phyloP scores from a whole-genome alignment of 2,329 filamentous ascomycete species.

The Fusarium tuaranense region DNA sequence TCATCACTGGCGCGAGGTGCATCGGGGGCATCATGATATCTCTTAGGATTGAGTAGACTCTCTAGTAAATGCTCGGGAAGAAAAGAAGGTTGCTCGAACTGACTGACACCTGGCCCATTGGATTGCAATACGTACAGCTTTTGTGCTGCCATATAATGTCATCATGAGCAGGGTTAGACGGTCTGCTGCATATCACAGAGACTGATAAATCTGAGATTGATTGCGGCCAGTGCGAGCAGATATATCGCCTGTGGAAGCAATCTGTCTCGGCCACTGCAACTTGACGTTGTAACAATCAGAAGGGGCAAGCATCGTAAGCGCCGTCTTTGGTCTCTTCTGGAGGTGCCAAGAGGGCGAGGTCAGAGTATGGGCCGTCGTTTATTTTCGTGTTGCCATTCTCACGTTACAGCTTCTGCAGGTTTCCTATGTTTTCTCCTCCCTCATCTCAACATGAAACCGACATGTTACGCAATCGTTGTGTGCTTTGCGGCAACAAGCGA shows the following conservation, averaged over 20 bases:
- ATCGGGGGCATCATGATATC: neutral
- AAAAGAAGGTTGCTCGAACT: neutral
- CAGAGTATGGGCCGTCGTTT: neutral
- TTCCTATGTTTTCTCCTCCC: conserved; percentile 13
- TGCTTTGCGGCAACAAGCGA: neutral
- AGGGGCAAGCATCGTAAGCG: neutral
- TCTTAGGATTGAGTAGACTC: neutral
- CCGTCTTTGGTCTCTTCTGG: neutral
- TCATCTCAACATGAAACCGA: conserved; percentile 19
- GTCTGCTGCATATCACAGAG: neutral
- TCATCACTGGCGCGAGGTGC: conserved; percentile 30
- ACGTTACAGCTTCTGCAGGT: conserved; percentile 10
- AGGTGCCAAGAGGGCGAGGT: neutral
- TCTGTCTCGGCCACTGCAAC: conserved; percentile 9
- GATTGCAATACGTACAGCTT: neutral
- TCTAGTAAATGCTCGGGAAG: neutral
- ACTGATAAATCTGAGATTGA: neutral
- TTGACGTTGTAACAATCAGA: neutral
- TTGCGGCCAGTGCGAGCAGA: neutral
- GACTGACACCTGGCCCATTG: neutral
- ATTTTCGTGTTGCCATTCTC: neutral
- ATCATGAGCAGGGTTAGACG: neutral
- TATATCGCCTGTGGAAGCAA: conserved; percentile 6
- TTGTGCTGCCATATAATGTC: neutral
- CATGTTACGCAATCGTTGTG: conserved; percentile 17